Percentiles rank a stretch among this genome's conserved stretches.
phyloP scores from a whole-genome alignment of 805 yeast species.

The Candida odintsovae region DNA sequence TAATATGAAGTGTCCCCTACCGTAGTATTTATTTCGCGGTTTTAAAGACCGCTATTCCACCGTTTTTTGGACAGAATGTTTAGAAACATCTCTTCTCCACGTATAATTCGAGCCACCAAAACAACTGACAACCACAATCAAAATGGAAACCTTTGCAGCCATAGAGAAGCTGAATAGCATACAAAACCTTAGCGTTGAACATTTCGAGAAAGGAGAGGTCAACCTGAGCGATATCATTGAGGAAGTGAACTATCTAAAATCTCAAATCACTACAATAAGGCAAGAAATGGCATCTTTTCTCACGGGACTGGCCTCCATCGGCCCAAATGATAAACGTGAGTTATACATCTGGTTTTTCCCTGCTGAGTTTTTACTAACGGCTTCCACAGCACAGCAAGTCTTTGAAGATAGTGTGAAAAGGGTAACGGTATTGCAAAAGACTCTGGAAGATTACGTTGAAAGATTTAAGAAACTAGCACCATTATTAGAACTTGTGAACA shows the following conservation, averaged over 20 bases:
- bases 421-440: constrained; percentile 28
- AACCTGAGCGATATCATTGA: constrained; percentile 28
- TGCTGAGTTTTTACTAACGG: constrained; percentile 1
- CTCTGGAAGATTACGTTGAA: constrained; percentile 39
- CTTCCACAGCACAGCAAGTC: constrained; percentile 17
- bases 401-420: constrained; percentile 30
- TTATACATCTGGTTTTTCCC: background rate
- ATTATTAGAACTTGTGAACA: constrained; percentile 40
- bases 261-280: constrained; percentile 27
- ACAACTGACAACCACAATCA: background rate
- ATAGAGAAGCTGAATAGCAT: constrained; percentile 23
- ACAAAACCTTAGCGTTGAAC: constrained; percentile 28
- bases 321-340: constrained; percentile 24
- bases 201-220: constrained; percentile 35
- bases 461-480: constrained; percentile 42
- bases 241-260: constrained; percentile 30
- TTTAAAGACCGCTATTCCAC: too few species aligned
- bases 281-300: constrained; percentile 35
- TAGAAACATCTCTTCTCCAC: background rate
- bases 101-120: background rate
- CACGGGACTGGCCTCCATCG: constrained; percentile 34
- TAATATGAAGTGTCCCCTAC: background rate
- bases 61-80: too few species aligned
- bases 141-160: constrained; percentile 26
- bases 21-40: too few species aligned